Base-by-base conservation (phyloP, 2,329 filamentous ascomycete species). In the Aschersonia sp. region DNA sequence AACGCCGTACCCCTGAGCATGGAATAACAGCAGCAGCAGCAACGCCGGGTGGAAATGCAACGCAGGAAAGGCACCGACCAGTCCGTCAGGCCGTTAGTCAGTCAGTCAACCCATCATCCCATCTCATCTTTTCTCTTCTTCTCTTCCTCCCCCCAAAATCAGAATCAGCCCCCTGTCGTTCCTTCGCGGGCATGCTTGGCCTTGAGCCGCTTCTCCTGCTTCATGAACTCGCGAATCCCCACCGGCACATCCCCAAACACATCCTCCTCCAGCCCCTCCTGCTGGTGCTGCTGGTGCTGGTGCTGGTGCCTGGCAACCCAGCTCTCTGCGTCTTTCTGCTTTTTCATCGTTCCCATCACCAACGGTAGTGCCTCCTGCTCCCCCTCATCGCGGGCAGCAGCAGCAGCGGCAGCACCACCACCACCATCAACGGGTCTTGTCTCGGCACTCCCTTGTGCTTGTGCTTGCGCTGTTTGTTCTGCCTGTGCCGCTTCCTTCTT, bases 171-270 rank as follows among this genome's bases (percentile, higher is more conserved):
- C 1, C 69, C 68, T n/a, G 59, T 46, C 2, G 67, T 69, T n/a
- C 73, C 69, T 48, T 80, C 77, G 46, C 70, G 66, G 56, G 67
- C 63, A 60, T 89, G 85, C 63, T 79, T 83, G 63, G 85, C 73
- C 64, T 87, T 90, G 51, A 98, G 65, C 62, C 72, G 83, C 74
- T 97, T 97, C 70, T 98, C 92, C 50, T 83, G 88, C 70, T 84
- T 87, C 90, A 98, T 97, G 59, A 98, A 98, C 63, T 95, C 90
- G 51, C 87, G 73, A 54, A 98, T 95, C 0, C 90, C 92, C 8
- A 97, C 85, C 0, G 92, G 90, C 46, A 98, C 81, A 54, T 78
- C 79, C 45, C 78, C 76, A 58, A 94, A 94, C 37, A 94, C 60
- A 45, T 86, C 80, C 2, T 80, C 79, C 47, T 78, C 71, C 30